Evolutionary conservation across 2,329 filamentous ascomycete genomes (phyloP), one percentile per base, ranked within the genome.

Genomic region (Phoma sp.): DNA sequence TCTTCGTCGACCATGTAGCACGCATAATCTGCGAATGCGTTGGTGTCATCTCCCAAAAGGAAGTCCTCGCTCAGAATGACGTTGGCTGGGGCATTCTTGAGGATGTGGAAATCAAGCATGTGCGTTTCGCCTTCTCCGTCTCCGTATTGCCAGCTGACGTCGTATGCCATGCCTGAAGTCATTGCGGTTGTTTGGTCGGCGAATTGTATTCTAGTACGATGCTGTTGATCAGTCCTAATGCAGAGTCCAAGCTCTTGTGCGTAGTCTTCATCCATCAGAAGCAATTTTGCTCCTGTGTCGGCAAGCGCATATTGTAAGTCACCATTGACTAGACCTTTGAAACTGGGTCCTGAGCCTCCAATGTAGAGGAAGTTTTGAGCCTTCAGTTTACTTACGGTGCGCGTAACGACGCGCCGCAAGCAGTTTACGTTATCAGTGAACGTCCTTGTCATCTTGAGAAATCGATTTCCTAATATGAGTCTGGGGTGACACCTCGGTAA

Each of bases 101-200:
- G 10, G 7, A 58, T 47, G 27, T 60, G 41, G 22, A 60, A 60
- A 10, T 57, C 43, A 4, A 57, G 39, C 4, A 23, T 8, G 29
- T 54, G 23, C 39, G 47, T 27, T 3, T 40, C 22, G 13, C 7
- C 22, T 14, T 7, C 30, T 13, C 22, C 18, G 30, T 29, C n/a
- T 1, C 61, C 59, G 35, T 62, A 64, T 22, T 52, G 25, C 61
- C 59, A 64, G 2, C 36, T 13, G 5, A 62, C 59, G 7, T 44
- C 44, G 11, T 54, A 46, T 7, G 48, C 32, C 39, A 60, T 64
- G 1, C 61, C 61, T 3, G 52, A 62, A 22, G 52, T 62, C 10
- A 30, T 35, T 1, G 57, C 45, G 2, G 47, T 57, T 7, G 61
- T 46, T 3, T 37, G 40, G 29, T 64, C 61, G 7, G 57, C 61